Evolutionary conservation across 208 protist genomes (phyloP).

Genomic region (Leishmania guyanensis): DNA sequence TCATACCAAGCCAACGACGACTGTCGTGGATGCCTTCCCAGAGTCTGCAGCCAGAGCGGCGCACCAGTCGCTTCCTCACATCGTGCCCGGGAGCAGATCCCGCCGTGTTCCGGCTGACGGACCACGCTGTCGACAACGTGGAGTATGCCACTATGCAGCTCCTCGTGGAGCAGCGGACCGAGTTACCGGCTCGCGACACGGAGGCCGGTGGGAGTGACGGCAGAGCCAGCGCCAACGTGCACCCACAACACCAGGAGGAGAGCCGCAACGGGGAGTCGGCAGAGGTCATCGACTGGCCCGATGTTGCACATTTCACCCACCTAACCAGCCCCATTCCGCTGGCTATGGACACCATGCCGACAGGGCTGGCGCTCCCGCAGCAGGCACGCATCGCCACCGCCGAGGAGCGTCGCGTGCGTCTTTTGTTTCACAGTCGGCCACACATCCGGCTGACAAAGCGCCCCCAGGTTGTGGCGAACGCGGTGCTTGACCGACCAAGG

Average conservation of each 20-base stretch:
- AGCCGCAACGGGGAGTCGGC: slow-evolving; percentile 1
- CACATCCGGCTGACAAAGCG: slow-evolving; percentile 24
- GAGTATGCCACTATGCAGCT: too few species aligned
- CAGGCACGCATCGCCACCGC: slow-evolving; percentile 25
- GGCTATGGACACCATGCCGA: background rate
- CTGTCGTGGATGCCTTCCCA: background rate
- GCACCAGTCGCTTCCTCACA: background rate
- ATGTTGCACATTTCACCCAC: background rate
- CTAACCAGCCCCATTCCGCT: background rate
- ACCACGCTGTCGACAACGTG: background rate
- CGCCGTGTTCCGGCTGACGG: background rate
- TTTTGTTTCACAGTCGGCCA: slow-evolving; percentile 43
- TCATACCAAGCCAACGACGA: background rate
- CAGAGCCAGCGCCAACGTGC: background rate
- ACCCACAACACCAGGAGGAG: background rate
- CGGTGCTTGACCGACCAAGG: slow-evolving; percentile 38
- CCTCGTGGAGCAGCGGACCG: background rate
- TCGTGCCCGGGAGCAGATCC: too few species aligned
- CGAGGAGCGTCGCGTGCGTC: slow-evolving; percentile 38
- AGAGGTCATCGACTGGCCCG: background rate
- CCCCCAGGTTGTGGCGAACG: slow-evolving; percentile 30
- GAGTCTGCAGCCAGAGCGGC: background rate
- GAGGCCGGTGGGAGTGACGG: background rate
- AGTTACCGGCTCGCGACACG: background rate
- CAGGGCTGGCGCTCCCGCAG: background rate